Conservation (phyloP, 192 early-diverging fungal genomes). For the Coemansia sp. region DNA sequence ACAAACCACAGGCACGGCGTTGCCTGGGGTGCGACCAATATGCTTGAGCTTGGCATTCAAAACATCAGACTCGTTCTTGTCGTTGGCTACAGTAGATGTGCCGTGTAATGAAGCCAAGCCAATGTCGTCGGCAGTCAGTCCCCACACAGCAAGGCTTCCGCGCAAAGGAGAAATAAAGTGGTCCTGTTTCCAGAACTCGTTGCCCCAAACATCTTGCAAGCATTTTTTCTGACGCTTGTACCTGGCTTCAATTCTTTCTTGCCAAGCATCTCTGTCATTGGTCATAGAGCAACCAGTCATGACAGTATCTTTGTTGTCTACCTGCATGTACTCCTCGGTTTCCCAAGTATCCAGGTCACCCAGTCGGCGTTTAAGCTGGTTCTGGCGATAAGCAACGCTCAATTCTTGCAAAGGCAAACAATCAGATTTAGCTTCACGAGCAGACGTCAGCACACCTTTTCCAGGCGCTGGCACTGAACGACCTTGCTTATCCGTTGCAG, state of each 20-base stretch:
- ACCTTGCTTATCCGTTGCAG: slow-evolving; percentile 93
- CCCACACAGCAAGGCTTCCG: slow-evolving; percentile 81
- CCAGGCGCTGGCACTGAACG: slow-evolving; percentile 93
- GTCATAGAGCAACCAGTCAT: background rate
- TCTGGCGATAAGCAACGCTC: slow-evolving; percentile 78
- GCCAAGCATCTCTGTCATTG: too few species aligned
- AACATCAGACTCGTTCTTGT: slow-evolving; percentile 91
- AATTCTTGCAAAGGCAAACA: slow-evolving; percentile 60
- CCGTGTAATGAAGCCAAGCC: slow-evolving; percentile 93
- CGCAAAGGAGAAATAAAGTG: slow-evolving; percentile 78
- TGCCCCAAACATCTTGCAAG: slow-evolving; percentile 71
- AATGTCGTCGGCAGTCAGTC: slow-evolving; percentile 85
- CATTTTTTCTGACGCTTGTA: slow-evolving; percentile 61
- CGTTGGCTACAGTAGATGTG: slow-evolving; percentile 91
- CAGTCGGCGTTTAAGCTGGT: slow-evolving; percentile 59
- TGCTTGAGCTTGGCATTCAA: slow-evolving; percentile 83
- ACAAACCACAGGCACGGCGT: slow-evolving; percentile 76
- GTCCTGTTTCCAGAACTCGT: slow-evolving; percentile 79
- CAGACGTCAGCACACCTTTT: slow-evolving; percentile 89
- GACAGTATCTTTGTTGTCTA: background rate
- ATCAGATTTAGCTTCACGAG: slow-evolving; percentile 67
- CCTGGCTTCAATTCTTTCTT: background rate
- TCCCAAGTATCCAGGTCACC: slow-evolving; percentile 11
- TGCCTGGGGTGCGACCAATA: slow-evolving; percentile 83
- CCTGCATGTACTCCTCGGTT: background rate